Conservation (phyloP, 1,139 yeast species). For the Lodderomyces margitis region DNA sequence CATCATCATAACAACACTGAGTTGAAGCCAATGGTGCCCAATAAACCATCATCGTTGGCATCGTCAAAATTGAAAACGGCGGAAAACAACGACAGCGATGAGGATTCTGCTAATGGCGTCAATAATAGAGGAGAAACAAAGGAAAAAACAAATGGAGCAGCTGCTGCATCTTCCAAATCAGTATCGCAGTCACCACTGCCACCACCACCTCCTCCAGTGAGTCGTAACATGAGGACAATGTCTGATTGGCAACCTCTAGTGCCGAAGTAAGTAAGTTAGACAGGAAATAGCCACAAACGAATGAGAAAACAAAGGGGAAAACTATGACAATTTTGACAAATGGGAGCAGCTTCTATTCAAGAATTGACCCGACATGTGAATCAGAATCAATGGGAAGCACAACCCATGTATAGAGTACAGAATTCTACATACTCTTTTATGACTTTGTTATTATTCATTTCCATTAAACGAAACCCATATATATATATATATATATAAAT, state of each 20-base stretch:
- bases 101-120: slow-evolving; percentile 15
- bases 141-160: slow-evolving; percentile 8
- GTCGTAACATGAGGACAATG: slow-evolving; percentile 27
- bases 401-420: too few relatives aligned
- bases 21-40: slow-evolving; percentile 36
- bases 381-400: too few relatives aligned
- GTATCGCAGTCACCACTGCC: too few relatives aligned
- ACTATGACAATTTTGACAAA: neutral
- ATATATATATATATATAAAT: too few relatives aligned
- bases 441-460: too few relatives aligned
- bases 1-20: slow-evolving; percentile 2
- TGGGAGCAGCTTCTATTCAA: too few relatives aligned
- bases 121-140: neutral
- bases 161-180: too few relatives aligned
- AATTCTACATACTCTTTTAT: too few relatives aligned
- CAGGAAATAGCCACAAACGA: neutral
- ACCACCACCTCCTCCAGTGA: slow-evolving; percentile 22
- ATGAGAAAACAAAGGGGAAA: neutral
- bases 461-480: too few relatives aligned
- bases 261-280: slow-evolving; percentile 39
- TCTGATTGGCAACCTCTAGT: slow-evolving; percentile 58
- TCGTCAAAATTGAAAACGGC: slow-evolving; percentile 16
- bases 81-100: slow-evolving; percentile 4
- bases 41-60: slow-evolving; percentile 30
- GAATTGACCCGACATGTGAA: too few relatives aligned